Base-by-base conservation (phyloP, 2,329 filamentous ascomycete genomes). In the Clonostachys rosea region DNA sequence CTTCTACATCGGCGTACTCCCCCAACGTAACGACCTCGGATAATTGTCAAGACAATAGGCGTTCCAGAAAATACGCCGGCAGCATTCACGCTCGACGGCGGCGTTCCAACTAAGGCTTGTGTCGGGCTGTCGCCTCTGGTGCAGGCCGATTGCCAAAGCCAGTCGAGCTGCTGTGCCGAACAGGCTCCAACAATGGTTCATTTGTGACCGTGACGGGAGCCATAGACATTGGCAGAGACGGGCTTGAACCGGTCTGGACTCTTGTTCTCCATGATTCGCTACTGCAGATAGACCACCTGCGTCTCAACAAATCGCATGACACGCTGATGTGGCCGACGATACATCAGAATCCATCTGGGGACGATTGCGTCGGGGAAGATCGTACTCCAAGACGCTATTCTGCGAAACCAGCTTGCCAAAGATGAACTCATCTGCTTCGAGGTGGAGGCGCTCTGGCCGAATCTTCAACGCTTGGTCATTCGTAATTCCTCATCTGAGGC, bases 1-100 rank as follows among this genome's bases (percentile, higher is more conserved):
- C 18, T 4, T 4, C 18, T 18, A 4, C 18, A 18, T 18, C 18
- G 18, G 18, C 5, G 5, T 18, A 2, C 18, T 18, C 18, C 18
- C 18, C 18, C 3, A 3, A 18, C 5, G 18, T 18, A 18, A 18
- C 18, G 18, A 18, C 3, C 81, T 81, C 14, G 86, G 68, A 50
- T 86, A 86, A 44, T 78, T 81, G 56, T 86, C 81, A 4, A 86
- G 63, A 14, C 74, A 78, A 55, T 86, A 86, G 0, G 79, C 77
- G 34, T 77, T 79, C 83, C 83, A 86, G 45, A 87, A 85, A 0
- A 80, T 70, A 2, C 70, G 58, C 14, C 64, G 61, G 2, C 68
- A 63, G 44, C 66, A 70, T 47, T 73, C 67, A 0, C 61, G 46
- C 35, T 70, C 66, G 16, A 70, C 51, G 16, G 61, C 55, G 45